These are phyloP conservation scores for Arabis hirsuta DNA, from an alignment of 345 rosid genomes.

Conservation along the genomic window DNA sequence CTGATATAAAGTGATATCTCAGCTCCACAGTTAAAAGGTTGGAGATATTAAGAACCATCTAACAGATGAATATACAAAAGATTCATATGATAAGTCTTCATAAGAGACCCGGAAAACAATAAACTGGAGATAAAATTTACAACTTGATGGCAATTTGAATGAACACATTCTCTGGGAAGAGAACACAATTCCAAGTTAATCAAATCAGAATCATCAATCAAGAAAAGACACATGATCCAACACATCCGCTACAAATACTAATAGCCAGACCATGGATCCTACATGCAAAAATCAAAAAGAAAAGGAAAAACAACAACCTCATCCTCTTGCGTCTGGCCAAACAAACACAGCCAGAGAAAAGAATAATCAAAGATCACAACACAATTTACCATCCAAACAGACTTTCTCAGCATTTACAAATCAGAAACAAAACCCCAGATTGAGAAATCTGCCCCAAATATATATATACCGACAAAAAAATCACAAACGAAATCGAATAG, in stretches of 20 bases:
- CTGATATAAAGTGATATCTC: background rate
- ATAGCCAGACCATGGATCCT: slow-evolving; percentile 2
- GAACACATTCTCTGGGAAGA: slow-evolving; percentile 8
- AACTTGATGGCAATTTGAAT: background rate
- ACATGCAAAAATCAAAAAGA: slow-evolving; percentile 8
- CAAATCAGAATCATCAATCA: slow-evolving; percentile 6
- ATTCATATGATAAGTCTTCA: slow-evolving; percentile 5
- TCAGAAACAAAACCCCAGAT: slow-evolving; percentile 21
- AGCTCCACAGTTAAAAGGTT: background rate
- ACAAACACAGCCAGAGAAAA: background rate
- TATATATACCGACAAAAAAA: background rate
- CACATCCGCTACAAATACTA: background rate
- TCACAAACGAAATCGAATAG: slow-evolving; percentile 16
- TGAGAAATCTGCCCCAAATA: slow-evolving; percentile 6
- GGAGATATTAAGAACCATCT: background rate
- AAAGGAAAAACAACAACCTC: background rate
- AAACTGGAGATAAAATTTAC: background rate
- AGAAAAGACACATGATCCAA: slow-evolving; percentile 24
- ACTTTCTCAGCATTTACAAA: slow-evolving; percentile 8
- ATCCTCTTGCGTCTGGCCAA: background rate
- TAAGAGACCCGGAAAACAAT: background rate
- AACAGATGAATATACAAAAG: background rate
- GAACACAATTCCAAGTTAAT: background rate
- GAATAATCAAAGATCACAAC: background rate
- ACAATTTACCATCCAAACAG: slow-evolving; percentile 24